Base-by-base conservation (phyloP, 306 rosid genomes). In the Glycine tomentella region DNA sequence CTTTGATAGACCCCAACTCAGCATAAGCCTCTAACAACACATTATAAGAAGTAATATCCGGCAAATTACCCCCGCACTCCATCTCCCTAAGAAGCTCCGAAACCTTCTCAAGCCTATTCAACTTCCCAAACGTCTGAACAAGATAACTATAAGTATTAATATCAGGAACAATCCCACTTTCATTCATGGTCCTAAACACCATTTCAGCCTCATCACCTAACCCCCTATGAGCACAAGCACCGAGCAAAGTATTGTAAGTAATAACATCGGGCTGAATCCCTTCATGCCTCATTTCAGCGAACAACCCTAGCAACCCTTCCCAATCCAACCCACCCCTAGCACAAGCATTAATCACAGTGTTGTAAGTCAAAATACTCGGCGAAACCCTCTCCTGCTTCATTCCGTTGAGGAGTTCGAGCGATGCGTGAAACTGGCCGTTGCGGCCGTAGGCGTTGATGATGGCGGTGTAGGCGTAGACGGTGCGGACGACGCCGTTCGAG, bases 271-370 rank as follows among this genome's bases (percentile, higher is more conserved):
- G 98, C 6, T 84, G 98, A 48, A 96, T 71, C n/a, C 98, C 97
- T 75, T 92, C 99, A 50, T 96, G 98, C 86, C 99, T 85, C 99
- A 96, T 92, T 74, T 96, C 99, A 8, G 99, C 99, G 74, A 96
- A 96, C 75, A 96, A 87, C 10, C 97, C 99, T 56, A 96, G 83
- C 61, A 96, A 82, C 2, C 97, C 98, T 80, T 92, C 98, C 99
- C 99, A 93, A 83, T 93, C 97, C 85, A 93, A 82, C 66, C 97
- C 97, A 40, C 97, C 98, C 84, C 99, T 87, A 17, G 98, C 95
- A 84, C 98, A 93, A 55, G 99, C 91, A 87, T 93, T 91, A 12
- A 96, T 90, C 57, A 93, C 99, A 10, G 98, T 92, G 63, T 95
- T 96, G 53, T 88, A 96, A 56, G 99, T 96, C 78, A 93, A 86